phyloP scores from a whole-genome alignment of 1,284 basidiomycete species.

The Lentinula novae-zelandiae region DNA sequence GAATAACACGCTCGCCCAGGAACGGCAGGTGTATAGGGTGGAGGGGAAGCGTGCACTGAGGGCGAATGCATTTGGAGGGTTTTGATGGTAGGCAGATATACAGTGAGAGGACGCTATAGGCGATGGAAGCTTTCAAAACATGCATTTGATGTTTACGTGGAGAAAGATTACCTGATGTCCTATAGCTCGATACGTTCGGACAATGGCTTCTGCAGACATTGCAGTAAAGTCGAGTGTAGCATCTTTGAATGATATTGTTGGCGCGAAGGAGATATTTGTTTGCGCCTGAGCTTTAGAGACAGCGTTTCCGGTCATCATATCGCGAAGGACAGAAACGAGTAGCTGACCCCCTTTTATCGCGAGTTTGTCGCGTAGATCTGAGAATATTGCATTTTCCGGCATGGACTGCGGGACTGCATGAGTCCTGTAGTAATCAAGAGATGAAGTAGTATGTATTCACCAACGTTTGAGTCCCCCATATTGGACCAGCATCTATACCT shows the following conservation, averaged over 20 bases:
- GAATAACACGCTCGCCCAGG: conserved; percentile 43
- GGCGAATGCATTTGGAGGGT: conserved; percentile 45
- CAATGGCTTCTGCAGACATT: conserved; percentile 55
- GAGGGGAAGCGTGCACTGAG: conserved; percentile 22
- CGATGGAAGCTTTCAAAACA: not conserved
- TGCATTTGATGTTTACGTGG: not conserved
- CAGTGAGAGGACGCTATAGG: conserved; percentile 44
- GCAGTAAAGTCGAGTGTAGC: conserved; percentile 54
- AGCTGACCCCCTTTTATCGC: conserved; percentile 66
- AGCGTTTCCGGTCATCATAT: conserved; percentile 55
- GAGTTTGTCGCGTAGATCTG: conserved; percentile 53
- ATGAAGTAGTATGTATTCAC: conserved; percentile 29
- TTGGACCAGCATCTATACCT: conserved; percentile 59
- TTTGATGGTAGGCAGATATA: conserved; percentile 38
- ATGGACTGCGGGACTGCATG: conserved; percentile 38
- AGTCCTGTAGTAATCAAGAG: not conserved
- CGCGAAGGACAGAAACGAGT: conserved; percentile 66
- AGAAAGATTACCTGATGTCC: conserved; percentile 59
- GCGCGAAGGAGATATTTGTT: conserved; percentile 47
- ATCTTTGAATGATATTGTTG: conserved; percentile 54
- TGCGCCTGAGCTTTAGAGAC: conserved; percentile 33
- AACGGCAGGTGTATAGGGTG: conserved; percentile 21
- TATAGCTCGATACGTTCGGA: conserved; percentile 63
- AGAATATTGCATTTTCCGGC: conserved; percentile 48
- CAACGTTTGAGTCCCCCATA: conserved; percentile 46